Conservation (phyloP, 2,329 filamentous ascomycete species). For the Colletotrichum karsti region DNA sequence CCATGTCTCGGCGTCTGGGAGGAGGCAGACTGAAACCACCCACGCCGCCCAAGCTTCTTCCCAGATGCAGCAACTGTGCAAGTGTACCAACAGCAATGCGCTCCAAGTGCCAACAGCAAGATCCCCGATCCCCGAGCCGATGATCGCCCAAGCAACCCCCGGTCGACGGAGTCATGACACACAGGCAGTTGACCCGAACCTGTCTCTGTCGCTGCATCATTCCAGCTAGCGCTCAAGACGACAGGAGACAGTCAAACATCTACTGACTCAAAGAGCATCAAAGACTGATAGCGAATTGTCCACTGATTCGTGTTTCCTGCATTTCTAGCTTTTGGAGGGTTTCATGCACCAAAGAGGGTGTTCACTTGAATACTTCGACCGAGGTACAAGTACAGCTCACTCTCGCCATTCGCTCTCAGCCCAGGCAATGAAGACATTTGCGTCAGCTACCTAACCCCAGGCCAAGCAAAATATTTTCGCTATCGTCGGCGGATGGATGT, state of each 20-base stretch:
- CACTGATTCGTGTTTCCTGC: conserved; percentile 25
- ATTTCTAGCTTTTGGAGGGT: conserved; percentile 25
- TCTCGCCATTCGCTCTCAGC: neutral
- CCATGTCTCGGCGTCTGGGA: conserved; percentile 14
- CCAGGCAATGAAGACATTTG: conserved; percentile 4
- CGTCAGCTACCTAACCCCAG: neutral
- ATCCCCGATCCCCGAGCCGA: conserved; percentile 10
- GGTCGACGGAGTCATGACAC: conserved; percentile 24
- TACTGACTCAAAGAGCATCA: conserved; percentile 15
- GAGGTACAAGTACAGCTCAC: neutral
- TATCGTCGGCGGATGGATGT: neutral
- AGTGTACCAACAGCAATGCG: neutral
- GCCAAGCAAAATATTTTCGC: neutral
- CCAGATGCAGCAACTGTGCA: conserved; percentile 18
- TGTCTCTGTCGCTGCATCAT: conserved; percentile 1
- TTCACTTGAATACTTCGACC: neutral
- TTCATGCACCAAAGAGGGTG: conserved; percentile 27
- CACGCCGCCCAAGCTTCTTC: conserved; percentile 13
- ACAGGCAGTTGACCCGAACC: conserved; percentile 13
- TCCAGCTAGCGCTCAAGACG: neutral
- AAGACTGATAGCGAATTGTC: conserved; percentile 4
- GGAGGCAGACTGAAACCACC: conserved; percentile 20
- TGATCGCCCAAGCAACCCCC: conserved; percentile 19
- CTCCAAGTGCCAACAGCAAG: neutral
- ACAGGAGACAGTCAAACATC: neutral